phyloP scores from a whole-genome alignment of 2,329 filamentous ascomycete species.

The Calonectria fujianensis region DNA sequence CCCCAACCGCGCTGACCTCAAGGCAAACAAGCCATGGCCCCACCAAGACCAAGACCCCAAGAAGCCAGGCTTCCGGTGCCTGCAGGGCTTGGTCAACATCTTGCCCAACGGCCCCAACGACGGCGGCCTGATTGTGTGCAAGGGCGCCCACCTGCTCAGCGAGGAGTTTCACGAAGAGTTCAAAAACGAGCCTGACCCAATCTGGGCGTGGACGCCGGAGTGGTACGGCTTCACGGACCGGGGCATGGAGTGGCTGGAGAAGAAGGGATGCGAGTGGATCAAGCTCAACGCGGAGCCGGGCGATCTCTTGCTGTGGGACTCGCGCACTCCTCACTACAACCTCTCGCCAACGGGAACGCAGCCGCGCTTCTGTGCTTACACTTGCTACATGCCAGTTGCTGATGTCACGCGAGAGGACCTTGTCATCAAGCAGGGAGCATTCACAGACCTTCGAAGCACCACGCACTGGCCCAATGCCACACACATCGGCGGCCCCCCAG shows the following conservation, averaged over 20 bases:
- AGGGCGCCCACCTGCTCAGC: slow-evolving; percentile 39
- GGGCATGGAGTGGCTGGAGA: slow-evolving; percentile 59
- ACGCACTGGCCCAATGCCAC: slow-evolving; percentile 63
- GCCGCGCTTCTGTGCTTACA: slow-evolving; percentile 59
- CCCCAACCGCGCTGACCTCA: slow-evolving; percentile 59
- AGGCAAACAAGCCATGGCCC: slow-evolving; percentile 34
- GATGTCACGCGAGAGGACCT: slow-evolving; percentile 56
- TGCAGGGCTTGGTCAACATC: slow-evolving; percentile 69
- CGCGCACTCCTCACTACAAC: slow-evolving; percentile 63
- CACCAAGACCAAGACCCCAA: slow-evolving; percentile 37
- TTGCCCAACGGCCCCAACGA: slow-evolving; percentile 56
- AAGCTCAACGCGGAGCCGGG: slow-evolving; percentile 64
- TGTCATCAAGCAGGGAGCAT: slow-evolving; percentile 62
- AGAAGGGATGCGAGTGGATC: slow-evolving; percentile 55
- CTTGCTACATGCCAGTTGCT: slow-evolving; percentile 34
- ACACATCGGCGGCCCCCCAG: slow-evolving; percentile 14
- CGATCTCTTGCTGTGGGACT: slow-evolving; percentile 63
- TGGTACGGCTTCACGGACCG: slow-evolving; percentile 57
- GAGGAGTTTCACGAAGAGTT: slow-evolving; percentile 58
- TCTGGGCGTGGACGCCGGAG: slow-evolving; percentile 58
- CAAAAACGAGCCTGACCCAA: slow-evolving; percentile 54
- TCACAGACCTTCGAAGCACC: slow-evolving; percentile 59
- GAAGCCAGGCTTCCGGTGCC: slow-evolving; percentile 65
- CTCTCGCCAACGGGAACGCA: slow-evolving; percentile 59
- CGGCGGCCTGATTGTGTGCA: slow-evolving; percentile 57